Evolutionary conservation across 495 filamentous ascomycete genomes (phyloP).

Genomic region (Darksidea phi): DNA sequence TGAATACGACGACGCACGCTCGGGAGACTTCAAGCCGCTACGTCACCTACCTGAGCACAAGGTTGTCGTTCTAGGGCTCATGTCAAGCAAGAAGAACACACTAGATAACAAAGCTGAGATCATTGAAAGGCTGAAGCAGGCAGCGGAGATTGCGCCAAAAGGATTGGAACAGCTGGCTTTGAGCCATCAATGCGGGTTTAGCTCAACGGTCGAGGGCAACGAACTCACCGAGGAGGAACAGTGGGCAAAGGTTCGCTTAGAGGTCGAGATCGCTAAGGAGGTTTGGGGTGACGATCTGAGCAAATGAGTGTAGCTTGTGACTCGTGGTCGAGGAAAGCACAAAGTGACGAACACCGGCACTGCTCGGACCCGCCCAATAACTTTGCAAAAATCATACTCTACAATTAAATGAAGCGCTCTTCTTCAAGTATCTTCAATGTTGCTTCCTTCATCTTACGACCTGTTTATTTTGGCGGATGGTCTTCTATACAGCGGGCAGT

Average conservation of each 20-base stretch:
- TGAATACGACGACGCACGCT: conserved; percentile 45
- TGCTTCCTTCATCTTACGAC: too few species aligned
- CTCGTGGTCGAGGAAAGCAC: too few species aligned
- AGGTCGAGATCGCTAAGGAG: conserved; percentile 43
- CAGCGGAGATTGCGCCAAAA: conserved; percentile 41
- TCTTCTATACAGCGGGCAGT: too few species aligned
- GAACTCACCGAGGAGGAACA: conserved; percentile 45
- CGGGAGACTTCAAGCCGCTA: conserved; percentile 43
- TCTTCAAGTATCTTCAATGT: too few species aligned
- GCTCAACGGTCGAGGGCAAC: conserved; percentile 40
- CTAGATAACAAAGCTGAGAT: conserved; percentile 43
- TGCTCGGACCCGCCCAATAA: too few species aligned
- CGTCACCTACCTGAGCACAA: conserved; percentile 42
- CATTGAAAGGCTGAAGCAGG: conserved; percentile 39
- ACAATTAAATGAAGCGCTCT: too few species aligned
- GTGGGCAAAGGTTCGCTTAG: conserved; percentile 44
- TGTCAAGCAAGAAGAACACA: conserved; percentile 41
- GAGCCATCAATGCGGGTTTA: conserved; percentile 46
- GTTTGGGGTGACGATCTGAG: conserved; percentile 40
- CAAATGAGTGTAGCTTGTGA: conserved; percentile 28
- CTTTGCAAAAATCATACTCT: too few species aligned
- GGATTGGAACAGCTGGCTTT: conserved; percentile 44
- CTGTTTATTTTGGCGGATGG: too few species aligned
- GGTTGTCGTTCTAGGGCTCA: conserved; percentile 44
- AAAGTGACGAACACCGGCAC: too few species aligned